Evolutionary conservation across 805 yeast species (phyloP), one percentile per base, ranked within the genome.

Genomic region (Wickerhamiella lipophila): DNA sequence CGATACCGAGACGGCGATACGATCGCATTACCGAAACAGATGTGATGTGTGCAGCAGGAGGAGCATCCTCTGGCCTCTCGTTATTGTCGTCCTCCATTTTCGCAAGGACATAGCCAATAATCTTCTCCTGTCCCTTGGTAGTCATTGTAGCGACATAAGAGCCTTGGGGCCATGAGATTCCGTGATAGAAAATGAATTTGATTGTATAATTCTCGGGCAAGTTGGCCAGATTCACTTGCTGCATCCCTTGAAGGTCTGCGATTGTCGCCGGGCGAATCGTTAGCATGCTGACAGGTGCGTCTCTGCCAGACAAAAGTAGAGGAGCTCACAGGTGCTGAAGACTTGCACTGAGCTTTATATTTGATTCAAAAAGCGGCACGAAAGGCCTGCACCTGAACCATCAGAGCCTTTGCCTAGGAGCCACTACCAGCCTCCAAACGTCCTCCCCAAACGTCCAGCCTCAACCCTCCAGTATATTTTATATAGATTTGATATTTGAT

Each of bases 151-250:
- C 98, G 32, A 92, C 97, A 68, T 80, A 92, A 36, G 95, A 84
- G 12, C 94, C 94, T 63, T 89, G 95, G 1, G 98, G 98, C 98
- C 98, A 92, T 32, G 96, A 81, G 46, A 89, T 68, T 7, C 86
- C 75, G 66, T 92, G 98, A 66, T 92, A 92, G 73, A 92, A 75
- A 67, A 92, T 92, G 67, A 87, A 92, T 64, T 88, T 87, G 65
- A 88, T 69, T 55, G 83, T 81, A 63, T 92, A 92, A 68, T 92
- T 92, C 64, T 92, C 98, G 5, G 98, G 98, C 53, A 92, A 70
- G 61, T 89, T 89, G 55, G 82, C 82, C 64, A 88, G 69, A 63
- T 88, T 88, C 53, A 95, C 92, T 71, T 86, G 87, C 64, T 89
- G 98, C 88, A 89, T 92, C 16, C 92, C 92, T 66, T 85, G 94